phyloP scores from a whole-genome alignment of 352 stramenopile genomes.

The Globisporangium nagaii region DNA sequence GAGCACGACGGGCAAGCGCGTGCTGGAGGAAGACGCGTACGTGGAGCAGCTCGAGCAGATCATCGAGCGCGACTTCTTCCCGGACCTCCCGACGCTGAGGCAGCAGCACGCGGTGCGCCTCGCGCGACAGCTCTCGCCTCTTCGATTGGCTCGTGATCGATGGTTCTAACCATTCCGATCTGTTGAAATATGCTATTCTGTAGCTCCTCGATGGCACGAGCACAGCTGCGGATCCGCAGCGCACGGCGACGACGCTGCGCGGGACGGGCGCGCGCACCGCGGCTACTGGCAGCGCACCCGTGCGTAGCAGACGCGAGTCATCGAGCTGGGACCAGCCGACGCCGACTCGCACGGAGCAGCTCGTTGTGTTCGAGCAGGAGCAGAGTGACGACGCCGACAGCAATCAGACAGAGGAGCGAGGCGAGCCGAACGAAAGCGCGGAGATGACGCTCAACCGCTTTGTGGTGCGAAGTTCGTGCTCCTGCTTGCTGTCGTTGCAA shows the following conservation, averaged over 20 bases:
- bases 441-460: constrained; percentile 68
- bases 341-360: constrained; percentile 13
- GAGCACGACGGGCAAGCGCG: constrained; percentile 29
- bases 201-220: constrained; percentile 21
- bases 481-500: too few relatives aligned
- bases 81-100: constrained; percentile 56
- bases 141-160: too few relatives aligned
- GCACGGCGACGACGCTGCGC: constrained; percentile 20
- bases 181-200: not conserved
- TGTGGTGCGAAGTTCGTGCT: constrained; percentile 36
- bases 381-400: not conserved
- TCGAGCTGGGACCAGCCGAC: constrained; percentile 65
- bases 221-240: constrained; percentile 4
- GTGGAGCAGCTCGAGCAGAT: constrained; percentile 68
- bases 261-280: constrained; percentile 4
- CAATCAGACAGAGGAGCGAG: not conserved
- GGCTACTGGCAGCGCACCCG: constrained; percentile 4
- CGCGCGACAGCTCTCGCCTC: not conserved
- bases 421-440: not conserved
- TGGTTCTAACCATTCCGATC: not conserved
- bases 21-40: constrained; percentile 81
- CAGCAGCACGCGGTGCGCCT: constrained; percentile 35
- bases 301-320: constrained; percentile 12
- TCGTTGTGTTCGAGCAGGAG: not conserved
- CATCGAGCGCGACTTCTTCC: constrained; percentile 87